Evolutionary conservation across 495 filamentous ascomycete species (phyloP).

Genomic region (Coniosporium apollinis): DNA sequence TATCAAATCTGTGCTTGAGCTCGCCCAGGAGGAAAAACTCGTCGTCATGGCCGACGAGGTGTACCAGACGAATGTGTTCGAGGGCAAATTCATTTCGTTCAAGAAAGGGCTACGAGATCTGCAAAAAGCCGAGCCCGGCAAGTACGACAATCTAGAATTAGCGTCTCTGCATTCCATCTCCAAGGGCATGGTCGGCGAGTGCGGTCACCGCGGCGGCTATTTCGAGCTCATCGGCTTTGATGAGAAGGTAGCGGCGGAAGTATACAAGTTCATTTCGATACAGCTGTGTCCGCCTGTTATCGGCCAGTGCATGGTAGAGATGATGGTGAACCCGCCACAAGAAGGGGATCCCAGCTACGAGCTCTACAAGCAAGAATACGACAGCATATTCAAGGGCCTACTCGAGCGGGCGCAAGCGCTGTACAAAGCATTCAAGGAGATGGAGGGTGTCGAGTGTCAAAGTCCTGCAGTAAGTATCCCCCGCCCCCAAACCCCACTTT

Average conservation of each 20-base stretch:
- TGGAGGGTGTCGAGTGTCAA: slow-evolving; percentile 90
- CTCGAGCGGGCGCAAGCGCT: slow-evolving; percentile 64
- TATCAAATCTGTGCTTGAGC: slow-evolving; percentile 62
- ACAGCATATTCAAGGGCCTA: slow-evolving; percentile 57
- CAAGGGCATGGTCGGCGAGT: slow-evolving; percentile 87
- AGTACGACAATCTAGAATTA: slow-evolving; percentile 75
- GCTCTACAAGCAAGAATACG: slow-evolving; percentile 71
- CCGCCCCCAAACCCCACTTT: slow-evolving; percentile 1
- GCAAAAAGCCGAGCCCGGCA: slow-evolving; percentile 45
- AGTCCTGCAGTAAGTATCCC: slow-evolving; percentile 40
- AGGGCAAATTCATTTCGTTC: slow-evolving; percentile 85
- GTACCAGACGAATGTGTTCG: slow-evolving; percentile 97
- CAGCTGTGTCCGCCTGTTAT: slow-evolving; percentile 88
- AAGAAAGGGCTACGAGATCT: slow-evolving; percentile 75
- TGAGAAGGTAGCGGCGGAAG: slow-evolving; percentile 71
- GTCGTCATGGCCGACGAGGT: slow-evolving; percentile 93
- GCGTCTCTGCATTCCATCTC: slow-evolving; percentile 36
- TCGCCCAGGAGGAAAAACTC: slow-evolving; percentile 72
- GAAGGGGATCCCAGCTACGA: slow-evolving; percentile 64
- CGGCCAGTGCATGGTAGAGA: slow-evolving; percentile 86
- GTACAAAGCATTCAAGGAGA: slow-evolving; percentile 73
- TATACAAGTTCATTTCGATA: slow-evolving; percentile 97
- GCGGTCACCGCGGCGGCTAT: slow-evolving; percentile 91
- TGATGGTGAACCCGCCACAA: slow-evolving; percentile 90
- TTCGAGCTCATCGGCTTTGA: slow-evolving; percentile 90